Evolutionary conservation across 345 rosid genomes (phyloP).

Genomic region (Aurinia saxatilis): DNA sequence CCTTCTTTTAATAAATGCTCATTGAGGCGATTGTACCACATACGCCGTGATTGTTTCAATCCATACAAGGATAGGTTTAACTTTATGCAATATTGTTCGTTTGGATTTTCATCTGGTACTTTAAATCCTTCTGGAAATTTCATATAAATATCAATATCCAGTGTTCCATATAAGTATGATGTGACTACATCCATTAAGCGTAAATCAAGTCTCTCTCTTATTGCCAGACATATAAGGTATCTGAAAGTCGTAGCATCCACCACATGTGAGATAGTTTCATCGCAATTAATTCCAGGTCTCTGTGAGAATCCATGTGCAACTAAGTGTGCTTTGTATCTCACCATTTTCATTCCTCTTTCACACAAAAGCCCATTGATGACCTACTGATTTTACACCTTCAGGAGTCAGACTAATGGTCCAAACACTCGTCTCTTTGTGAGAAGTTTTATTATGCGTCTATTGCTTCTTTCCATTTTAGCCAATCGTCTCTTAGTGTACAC

Average conservation of each 20-base stretch:
- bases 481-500: too few relatives aligned
- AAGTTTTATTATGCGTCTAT: background rate
- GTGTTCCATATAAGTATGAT: background rate
- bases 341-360: background rate
- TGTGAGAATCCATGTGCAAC: background rate
- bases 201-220: too few relatives aligned
- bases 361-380: background rate
- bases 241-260: too few relatives aligned
- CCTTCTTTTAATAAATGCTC: too few relatives aligned
- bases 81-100: background rate
- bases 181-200: too few relatives aligned
- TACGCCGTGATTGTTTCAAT: background rate
- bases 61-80: background rate
- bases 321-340: background rate
- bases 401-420: background rate
- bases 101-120: too few relatives aligned
- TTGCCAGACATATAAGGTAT: too few relatives aligned
- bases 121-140: too few relatives aligned
- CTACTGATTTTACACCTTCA: background rate
- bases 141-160: background rate
- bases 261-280: too few relatives aligned
- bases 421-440: too few relatives aligned
- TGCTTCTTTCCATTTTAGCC: background rate
- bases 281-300: too few relatives aligned
- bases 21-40: too few relatives aligned